These are phyloP conservation scores for Croton setiger DNA, from an alignment of 441 rosid species.

Conservation along the genomic window DNA sequence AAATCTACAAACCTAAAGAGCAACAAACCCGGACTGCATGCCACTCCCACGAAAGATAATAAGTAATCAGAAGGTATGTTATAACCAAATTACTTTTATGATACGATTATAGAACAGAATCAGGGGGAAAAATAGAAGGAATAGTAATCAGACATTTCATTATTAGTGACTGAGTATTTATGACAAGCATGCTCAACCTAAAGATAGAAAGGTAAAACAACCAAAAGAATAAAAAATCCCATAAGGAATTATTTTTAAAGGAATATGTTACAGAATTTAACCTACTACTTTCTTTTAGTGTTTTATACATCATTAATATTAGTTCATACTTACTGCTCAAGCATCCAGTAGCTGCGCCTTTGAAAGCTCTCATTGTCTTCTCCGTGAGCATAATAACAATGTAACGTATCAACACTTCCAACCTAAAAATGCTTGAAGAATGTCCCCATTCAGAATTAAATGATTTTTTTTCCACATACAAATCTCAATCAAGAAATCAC, in stretches of 20 bases:
- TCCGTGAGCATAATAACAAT: conserved; percentile 98
- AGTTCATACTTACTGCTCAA: conserved; percentile 77
- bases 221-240: not conserved
- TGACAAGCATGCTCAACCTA: not conserved
- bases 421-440: conserved; percentile 46
- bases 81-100: not conserved
- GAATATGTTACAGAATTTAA: not conserved
- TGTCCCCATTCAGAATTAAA: conserved; percentile 9
- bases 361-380: conserved; percentile 85
- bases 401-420: conserved; percentile 88
- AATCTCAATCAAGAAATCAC: not conserved
- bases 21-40: not conserved
- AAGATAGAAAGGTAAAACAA: not conserved
- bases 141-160: not conserved
- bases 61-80: not conserved
- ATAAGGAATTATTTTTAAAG: not conserved
- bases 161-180: not conserved
- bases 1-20: not conserved
- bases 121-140: not conserved
- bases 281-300: too few relatives aligned
- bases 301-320: not conserved
- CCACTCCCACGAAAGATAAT: not conserved
- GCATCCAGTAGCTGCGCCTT: conserved; percentile 97
- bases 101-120: not conserved
- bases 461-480: not conserved